Evolutionary conservation across 352 stramenopile genomes (phyloP).

Genomic region (Phytophthora pini): DNA sequence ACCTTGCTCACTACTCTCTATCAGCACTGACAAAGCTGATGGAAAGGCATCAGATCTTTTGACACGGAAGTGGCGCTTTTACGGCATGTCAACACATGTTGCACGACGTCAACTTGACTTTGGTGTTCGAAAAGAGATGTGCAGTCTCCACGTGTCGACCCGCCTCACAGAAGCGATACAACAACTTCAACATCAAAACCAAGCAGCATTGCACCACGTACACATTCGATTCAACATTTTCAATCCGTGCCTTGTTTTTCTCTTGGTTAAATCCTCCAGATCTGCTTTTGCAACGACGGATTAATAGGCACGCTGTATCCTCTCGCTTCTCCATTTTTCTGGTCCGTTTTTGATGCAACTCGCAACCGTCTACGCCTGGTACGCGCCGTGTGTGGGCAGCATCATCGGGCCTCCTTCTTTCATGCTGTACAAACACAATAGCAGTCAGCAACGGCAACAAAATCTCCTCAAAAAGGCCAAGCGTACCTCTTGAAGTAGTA

Average conservation of each 20-base stretch:
- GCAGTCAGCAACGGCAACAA: not conserved
- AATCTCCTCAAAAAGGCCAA: not conserved
- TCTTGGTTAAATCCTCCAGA: constrained; percentile 28
- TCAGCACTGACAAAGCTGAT: not conserved
- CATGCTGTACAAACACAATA: constrained; percentile 55
- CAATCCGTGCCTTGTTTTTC: constrained; percentile 28
- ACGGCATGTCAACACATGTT: constrained; percentile 1
- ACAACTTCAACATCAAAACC: constrained; percentile 15
- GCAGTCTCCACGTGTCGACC: constrained; percentile 10
- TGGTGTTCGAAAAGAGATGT: constrained; percentile 23
- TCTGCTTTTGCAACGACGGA: constrained; percentile 12
- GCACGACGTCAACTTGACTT: constrained; percentile 3
- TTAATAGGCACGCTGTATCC: constrained; percentile 30
- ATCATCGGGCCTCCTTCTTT: constrained; percentile 91
- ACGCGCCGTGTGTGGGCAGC: constrained; percentile 86
- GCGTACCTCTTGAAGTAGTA: constrained; percentile 97
- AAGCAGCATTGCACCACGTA: constrained; percentile 1
- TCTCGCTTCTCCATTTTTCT: constrained; percentile 14
- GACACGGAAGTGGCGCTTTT: constrained; percentile 11
- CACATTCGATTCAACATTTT: constrained; percentile 16
- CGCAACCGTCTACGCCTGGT: constrained; percentile 65
- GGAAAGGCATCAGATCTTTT: constrained; percentile 8
- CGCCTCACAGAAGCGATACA: constrained; percentile 2
- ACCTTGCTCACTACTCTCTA: constrained; percentile 7
- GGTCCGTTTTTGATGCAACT: constrained; percentile 19